These are phyloP conservation scores for Scopulariopsis brevicaulis DNA, from an alignment of 2,329 filamentous ascomycete genomes.

Conservation along the genomic window DNA sequence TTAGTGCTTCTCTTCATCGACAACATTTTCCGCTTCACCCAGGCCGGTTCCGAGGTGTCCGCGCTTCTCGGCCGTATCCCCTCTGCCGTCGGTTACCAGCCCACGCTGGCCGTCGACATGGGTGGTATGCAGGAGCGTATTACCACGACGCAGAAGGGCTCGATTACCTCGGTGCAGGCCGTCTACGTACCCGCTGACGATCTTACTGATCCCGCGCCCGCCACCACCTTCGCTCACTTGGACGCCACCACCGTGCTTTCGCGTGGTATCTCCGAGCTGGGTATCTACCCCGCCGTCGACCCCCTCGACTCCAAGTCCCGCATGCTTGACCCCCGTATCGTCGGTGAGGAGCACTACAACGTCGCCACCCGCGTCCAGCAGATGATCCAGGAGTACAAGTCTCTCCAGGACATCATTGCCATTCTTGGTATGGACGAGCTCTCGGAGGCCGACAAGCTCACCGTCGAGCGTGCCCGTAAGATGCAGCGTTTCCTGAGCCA, in stretches of 20 bases:
- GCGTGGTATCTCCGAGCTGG: slow-evolving; percentile 99
- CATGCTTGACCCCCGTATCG: slow-evolving; percentile 98
- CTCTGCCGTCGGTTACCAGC: slow-evolving; percentile 99
- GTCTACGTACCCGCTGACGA: slow-evolving; percentile 99
- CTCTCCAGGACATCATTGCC: slow-evolving; percentile 99
- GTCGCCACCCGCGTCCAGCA: slow-evolving; percentile 93
- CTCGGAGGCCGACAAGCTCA: slow-evolving; percentile 98
- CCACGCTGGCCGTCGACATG: slow-evolving; percentile 97
- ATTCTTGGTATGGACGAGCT: slow-evolving; percentile 99
- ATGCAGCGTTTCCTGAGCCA: slow-evolving; percentile 99
- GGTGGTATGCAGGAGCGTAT: slow-evolving; percentile 99
- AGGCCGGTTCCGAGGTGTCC: slow-evolving; percentile 99
- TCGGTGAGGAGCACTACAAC: slow-evolving; percentile 96
- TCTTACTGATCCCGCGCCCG: slow-evolving; percentile 99
- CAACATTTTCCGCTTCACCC: slow-evolving; percentile 99
- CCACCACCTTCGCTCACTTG: slow-evolving; percentile 99
- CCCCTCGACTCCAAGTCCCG: slow-evolving; percentile 98
- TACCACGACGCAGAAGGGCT: slow-evolving; percentile 98
- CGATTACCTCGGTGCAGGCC: slow-evolving; percentile 99
- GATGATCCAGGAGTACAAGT: slow-evolving; percentile 99
- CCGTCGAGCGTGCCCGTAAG: slow-evolving; percentile 99
- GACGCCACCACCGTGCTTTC: slow-evolving; percentile 99
- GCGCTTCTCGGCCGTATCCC: slow-evolving; percentile 98
- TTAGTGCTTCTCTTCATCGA: slow-evolving; percentile 97
- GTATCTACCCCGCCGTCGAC: slow-evolving; percentile 99